Base-by-base conservation (phyloP, 2,329 filamentous ascomycete genomes). In the Microdochium bolleyi region DNA sequence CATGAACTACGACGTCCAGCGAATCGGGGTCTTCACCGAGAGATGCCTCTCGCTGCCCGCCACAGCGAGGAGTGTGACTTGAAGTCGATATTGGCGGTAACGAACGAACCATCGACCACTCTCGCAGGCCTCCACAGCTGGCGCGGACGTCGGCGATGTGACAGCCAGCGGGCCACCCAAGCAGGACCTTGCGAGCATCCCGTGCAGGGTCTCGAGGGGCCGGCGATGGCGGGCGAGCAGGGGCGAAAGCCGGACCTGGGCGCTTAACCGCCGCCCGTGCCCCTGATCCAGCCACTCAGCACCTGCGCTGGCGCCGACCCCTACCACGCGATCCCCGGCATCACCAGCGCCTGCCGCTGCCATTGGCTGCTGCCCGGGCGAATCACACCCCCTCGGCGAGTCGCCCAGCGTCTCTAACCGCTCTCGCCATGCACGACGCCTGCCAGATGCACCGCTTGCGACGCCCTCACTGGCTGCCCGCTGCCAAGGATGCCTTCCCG, bases 341-440 rank as follows among this genome's bases (percentile, higher is more conserved):
- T 24, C 34, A 52, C 54, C 49, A 54, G 53, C 52, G 54, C 55
- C 48, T 44, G 52, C 54, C 50, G 52, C 19, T 54, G 37, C 55
- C 44, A 67, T 67, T 67, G 64, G 64, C 54, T 55, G 50, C 34
- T 22, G 25, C 46, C 46, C 32, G 49, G 22, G 46, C 61, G 56
- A 65, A 67, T 66, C 64, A 66, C 53, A 55, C 60, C 57, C 56
- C 52, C 55, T 54, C 58, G 58, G 65, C 63, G 65, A 60, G 57
- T 63, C 62, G 63, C 63, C 60, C 52, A 60, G 51, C 51, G 51
- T 44, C 52, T 53, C 50, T 52, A 50, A 46, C 51, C 48, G 51
- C 56, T 38, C 34, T 38, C 7, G 11, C 34, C n/a, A 5, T 38
- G 34, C 34, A 14, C 14, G n/a, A n/a, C n/a, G n/a, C n/a, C n/a